Percentiles rank a stretch among this genome's conserved stretches.
phyloP scores from a whole-genome alignment of 1,284 basidiomycete species.

The Tilletia setariae region DNA sequence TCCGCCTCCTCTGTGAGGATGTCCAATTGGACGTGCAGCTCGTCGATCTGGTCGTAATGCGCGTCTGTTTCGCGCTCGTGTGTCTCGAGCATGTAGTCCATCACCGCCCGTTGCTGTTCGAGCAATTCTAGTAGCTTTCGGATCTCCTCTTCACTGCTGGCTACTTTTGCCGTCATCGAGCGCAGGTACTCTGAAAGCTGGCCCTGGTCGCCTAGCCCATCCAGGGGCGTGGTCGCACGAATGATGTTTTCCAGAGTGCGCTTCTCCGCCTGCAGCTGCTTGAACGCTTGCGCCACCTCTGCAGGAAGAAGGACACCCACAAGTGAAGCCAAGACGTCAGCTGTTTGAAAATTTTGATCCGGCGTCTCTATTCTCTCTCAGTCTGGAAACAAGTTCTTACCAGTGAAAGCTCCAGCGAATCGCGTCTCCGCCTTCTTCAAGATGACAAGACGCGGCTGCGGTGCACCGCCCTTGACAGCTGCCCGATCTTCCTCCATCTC shows the following conservation, averaged over 20 bases:
- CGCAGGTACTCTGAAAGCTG: slow-evolving; percentile 33
- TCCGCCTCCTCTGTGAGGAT: slow-evolving; percentile 23
- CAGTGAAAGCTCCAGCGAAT: slow-evolving; percentile 37
- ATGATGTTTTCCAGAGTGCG: slow-evolving; percentile 37
- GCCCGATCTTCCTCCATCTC: slow-evolving; percentile 35
- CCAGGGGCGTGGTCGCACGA: slow-evolving; percentile 41
- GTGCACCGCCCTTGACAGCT: slow-evolving; percentile 21
- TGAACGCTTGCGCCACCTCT: slow-evolving; percentile 41
- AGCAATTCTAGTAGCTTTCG: slow-evolving; percentile 41
- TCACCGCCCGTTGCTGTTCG: slow-evolving; percentile 43
- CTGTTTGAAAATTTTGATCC: too few species aligned
- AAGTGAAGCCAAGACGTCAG: too few species aligned
- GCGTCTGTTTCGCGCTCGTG: slow-evolving; percentile 38
- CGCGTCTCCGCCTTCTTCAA: slow-evolving; percentile 37
- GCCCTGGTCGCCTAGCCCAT: slow-evolving; percentile 28
- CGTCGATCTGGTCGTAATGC: slow-evolving; percentile 34
- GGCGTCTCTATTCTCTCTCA: too few species aligned
- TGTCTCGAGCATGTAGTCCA: slow-evolving; percentile 46
- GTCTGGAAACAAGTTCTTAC: slow-evolving; percentile 11
- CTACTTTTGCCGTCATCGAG: slow-evolving; percentile 34
- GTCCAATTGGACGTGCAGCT: slow-evolving; percentile 29
- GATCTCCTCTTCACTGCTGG: slow-evolving; percentile 34
- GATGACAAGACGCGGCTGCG: slow-evolving; percentile 23
- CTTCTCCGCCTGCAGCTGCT: slow-evolving; percentile 46
- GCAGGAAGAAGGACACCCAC: not conserved